These are phyloP conservation scores for Pythium rishiriense DNA, from an alignment of 352 stramenopile genomes.

Conservation along the genomic window DNA sequence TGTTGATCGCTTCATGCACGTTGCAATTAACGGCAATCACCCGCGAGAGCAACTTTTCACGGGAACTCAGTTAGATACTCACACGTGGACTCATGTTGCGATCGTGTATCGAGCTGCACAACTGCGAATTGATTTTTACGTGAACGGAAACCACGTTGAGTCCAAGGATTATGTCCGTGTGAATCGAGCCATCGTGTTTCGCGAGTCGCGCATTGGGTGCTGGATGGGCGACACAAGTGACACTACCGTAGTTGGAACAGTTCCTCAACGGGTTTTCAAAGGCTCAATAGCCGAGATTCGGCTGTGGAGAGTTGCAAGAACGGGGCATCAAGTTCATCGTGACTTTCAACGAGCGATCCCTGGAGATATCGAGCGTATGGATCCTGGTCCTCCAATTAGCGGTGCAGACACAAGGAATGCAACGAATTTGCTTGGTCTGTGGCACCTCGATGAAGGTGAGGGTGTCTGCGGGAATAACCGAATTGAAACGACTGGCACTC, in stretches of 20 bases:
- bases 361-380: slow-evolving; percentile 31
- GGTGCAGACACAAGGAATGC: slow-evolving; percentile 13
- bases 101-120: slow-evolving; percentile 45
- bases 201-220: slow-evolving; percentile 60
- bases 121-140: slow-evolving; percentile 38
- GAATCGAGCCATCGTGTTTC: slow-evolving; percentile 47
- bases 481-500: slow-evolving; percentile 18
- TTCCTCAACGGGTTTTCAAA: slow-evolving; percentile 65
- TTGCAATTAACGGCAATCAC: slow-evolving; percentile 71
- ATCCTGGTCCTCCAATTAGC: slow-evolving; percentile 15
- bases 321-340: slow-evolving; percentile 40
- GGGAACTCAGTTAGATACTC: slow-evolving; percentile 45
- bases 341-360: slow-evolving; percentile 73
- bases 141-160: slow-evolving; percentile 54
- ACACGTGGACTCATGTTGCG: slow-evolving; percentile 73
- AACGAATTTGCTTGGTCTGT: slow-evolving; percentile 48
- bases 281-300: slow-evolving; percentile 75
- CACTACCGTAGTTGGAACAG: slow-evolving; percentile 30
- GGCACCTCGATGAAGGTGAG: slow-evolving; percentile 80
- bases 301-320: slow-evolving; percentile 59
- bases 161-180: slow-evolving; percentile 45
- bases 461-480: slow-evolving; percentile 61
- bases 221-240: slow-evolving; percentile 64
- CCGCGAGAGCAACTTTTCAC: slow-evolving; percentile 75
- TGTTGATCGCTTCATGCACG: slow-evolving; percentile 59